Percentiles rank a stretch among this genome's conserved stretches.
Conservation (phyloP, 2,329 filamentous ascomycete species). For the Lomentospora prolificans region DNA sequence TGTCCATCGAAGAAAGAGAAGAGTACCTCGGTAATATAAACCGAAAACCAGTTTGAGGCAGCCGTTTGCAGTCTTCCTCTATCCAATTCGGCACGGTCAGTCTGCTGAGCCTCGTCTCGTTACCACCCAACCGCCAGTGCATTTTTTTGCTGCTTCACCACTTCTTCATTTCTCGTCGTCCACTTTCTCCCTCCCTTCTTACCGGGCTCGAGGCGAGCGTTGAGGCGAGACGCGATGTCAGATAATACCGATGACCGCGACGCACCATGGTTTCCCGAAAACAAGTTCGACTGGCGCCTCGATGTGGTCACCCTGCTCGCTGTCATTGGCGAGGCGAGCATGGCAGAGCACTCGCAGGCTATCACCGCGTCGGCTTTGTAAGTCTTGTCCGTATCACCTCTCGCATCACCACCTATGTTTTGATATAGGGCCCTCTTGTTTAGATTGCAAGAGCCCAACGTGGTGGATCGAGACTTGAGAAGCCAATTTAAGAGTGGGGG, state of each 20-base stretch:
- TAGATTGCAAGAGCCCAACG: too few species aligned
- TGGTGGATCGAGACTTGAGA: too few species aligned
- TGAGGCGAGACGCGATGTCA: not conserved
- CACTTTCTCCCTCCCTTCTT: not conserved
- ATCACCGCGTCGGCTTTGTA: slow-evolving; percentile 45
- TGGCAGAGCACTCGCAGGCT: slow-evolving; percentile 47
- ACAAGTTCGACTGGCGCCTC: slow-evolving; percentile 38
- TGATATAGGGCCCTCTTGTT: too few species aligned
- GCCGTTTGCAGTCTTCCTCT: too few species aligned
- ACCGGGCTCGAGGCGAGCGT: not conserved
- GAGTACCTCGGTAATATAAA: too few species aligned
- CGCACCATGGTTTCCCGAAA: slow-evolving; percentile 31
- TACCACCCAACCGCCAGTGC: not conserved
- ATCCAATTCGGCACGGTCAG: not conserved
- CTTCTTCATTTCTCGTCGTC: not conserved
- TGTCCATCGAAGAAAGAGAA: too few species aligned
- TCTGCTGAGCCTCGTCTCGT: not conserved
- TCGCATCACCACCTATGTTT: too few species aligned
- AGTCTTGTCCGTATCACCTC: not conserved
- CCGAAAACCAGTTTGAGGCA: too few species aligned
- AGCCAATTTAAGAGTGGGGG: too few species aligned
- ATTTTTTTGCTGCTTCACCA: not conserved
- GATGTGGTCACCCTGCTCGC: slow-evolving; percentile 55
- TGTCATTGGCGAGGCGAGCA: slow-evolving; percentile 51
- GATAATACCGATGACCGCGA: slow-evolving; percentile 9